Conservation (phyloP, 2,329 filamentous ascomycete genomes). For the Hypoxylon sp. region DNA sequence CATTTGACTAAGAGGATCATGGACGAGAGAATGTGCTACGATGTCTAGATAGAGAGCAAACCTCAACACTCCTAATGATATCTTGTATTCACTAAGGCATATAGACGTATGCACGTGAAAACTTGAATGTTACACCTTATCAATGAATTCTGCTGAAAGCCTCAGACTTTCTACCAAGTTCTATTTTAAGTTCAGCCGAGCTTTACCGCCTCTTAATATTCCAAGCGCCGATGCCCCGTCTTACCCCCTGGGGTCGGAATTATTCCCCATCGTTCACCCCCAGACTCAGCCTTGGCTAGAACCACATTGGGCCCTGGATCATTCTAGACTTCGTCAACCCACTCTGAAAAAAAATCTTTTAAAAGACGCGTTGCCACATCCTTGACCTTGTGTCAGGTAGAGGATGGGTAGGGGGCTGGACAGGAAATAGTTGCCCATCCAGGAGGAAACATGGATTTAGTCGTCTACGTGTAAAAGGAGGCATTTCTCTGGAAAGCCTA, state of each 20-base stretch:
- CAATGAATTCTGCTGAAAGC: not conserved
- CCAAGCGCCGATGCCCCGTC: not conserved
- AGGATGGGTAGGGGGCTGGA: not conserved
- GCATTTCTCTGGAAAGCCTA: not conserved
- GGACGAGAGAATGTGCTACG: not conserved
- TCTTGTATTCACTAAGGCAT: too few relatives aligned
- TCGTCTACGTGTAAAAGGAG: not conserved
- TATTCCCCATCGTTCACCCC: constrained; percentile 1
- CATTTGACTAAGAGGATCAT: too few relatives aligned
- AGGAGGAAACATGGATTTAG: not conserved
- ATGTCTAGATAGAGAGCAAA: not conserved
- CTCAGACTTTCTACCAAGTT: not conserved
- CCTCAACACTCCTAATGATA: not conserved
- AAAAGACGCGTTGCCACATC: not conserved
- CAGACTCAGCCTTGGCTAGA: not conserved
- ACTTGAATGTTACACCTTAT: too few relatives aligned
- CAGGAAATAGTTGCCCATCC: not conserved
- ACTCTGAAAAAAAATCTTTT: not conserved
- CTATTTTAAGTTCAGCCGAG: not conserved
- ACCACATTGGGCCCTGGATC: not conserved
- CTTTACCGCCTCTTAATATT: not conserved
- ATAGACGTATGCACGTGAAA: too few relatives aligned
- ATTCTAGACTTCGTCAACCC: not conserved
- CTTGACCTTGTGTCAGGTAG: not conserved
- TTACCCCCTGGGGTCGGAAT: not conserved